Conservation (phyloP, 495 filamentous ascomycete genomes). For the Podospora australis region DNA sequence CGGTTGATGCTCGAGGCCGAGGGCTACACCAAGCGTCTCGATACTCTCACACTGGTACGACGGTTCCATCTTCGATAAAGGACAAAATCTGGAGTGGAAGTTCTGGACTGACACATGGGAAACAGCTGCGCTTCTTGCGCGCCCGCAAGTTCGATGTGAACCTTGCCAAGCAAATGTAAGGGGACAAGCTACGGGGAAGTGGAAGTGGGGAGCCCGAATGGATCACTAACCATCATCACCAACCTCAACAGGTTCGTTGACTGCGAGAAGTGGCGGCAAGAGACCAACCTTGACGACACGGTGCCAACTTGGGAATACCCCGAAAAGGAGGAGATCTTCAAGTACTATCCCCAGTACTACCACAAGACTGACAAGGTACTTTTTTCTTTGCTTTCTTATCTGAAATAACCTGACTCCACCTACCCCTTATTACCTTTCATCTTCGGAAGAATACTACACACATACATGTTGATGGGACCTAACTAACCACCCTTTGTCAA, state of each 20-base stretch:
- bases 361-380: slow-evolving; percentile 96
- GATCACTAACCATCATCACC: slow-evolving; percentile 15
- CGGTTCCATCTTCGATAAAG: neutral
- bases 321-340: slow-evolving; percentile 80
- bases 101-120: slow-evolving; percentile 9
- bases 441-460: neutral
- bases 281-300: slow-evolving; percentile 74
- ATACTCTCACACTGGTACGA: slow-evolving; percentile 79
- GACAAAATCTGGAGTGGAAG: neutral
- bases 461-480: too few species aligned
- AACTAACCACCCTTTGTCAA: neutral
- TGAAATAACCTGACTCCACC: neutral
- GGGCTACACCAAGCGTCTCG: slow-evolving; percentile 78
- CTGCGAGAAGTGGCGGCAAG: slow-evolving; percentile 83
- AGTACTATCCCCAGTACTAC: slow-evolving; percentile 98
- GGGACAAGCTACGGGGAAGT: neutral
- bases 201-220: neutral
- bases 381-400: neutral
- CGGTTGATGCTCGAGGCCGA: slow-evolving; percentile 74
- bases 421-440: neutral
- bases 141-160: slow-evolving; percentile 92
- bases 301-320: slow-evolving; percentile 75
- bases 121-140: slow-evolving; percentile 78
- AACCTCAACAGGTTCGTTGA: slow-evolving; percentile 67
- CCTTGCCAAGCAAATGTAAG: slow-evolving; percentile 78